phyloP scores from a whole-genome alignment of 257 asterid species.

The Ophiorrhiza pumila region DNA sequence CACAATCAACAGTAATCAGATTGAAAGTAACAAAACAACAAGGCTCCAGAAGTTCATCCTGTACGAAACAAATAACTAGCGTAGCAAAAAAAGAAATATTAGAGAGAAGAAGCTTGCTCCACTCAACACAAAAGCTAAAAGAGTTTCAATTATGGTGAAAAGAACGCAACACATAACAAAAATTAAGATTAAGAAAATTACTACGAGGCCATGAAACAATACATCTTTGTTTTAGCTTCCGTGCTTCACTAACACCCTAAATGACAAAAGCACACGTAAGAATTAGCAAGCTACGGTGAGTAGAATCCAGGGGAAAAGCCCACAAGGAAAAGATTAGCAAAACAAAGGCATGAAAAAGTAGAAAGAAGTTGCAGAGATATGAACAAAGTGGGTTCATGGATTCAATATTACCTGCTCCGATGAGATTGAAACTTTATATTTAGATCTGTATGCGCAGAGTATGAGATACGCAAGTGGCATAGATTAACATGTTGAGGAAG shows the following conservation, averaged over 20 bases:
- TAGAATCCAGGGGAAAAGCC: slow-evolving; percentile 10
- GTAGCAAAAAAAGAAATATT: background rate
- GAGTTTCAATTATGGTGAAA: background rate
- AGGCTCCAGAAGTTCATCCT: background rate
- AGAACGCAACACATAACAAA: slow-evolving; percentile 12
- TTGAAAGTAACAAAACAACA: background rate
- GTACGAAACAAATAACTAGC: background rate
- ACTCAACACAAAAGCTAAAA: background rate
- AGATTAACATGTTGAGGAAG: slow-evolving; percentile 68
- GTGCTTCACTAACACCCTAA: slow-evolving; percentile 75
- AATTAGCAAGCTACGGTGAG: slow-evolving; percentile 41
- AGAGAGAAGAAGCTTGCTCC: background rate
- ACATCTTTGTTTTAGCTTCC: slow-evolving; percentile 65
- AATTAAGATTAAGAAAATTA: slow-evolving; percentile 55
- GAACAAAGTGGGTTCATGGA: slow-evolving; percentile 12
- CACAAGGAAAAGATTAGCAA: background rate
- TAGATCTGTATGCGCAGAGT: slow-evolving; percentile 86
- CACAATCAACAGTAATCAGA: background rate
- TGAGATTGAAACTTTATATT: slow-evolving; percentile 86
- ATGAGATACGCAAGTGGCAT: slow-evolving; percentile 70
- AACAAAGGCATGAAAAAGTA: slow-evolving; percentile 20
- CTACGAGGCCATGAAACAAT: slow-evolving; percentile 55
- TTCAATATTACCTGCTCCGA: slow-evolving; percentile 63
- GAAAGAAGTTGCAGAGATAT: slow-evolving; percentile 17
- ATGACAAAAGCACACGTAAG: slow-evolving; percentile 41